These are phyloP conservation scores for Xylaria sp. DNA, from an alignment of 2,329 filamentous ascomycete species.

Conservation along the genomic window DNA sequence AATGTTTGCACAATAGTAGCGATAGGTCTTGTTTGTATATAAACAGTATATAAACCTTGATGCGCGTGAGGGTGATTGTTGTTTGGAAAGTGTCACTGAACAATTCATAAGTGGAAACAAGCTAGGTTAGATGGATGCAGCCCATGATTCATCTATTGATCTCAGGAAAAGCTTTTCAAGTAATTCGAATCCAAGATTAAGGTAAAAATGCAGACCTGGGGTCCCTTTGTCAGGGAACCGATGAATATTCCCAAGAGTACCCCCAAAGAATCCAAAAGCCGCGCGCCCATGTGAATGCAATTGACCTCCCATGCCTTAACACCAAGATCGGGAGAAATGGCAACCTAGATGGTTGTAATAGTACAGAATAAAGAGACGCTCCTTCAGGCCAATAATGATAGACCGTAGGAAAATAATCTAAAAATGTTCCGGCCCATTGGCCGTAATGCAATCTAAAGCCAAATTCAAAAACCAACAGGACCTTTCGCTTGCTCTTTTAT, in stretches of 20 bases:
- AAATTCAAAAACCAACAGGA: neutral
- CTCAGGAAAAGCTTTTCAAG: no score
- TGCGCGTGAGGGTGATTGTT: neutral
- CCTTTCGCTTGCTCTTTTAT: slow-evolving; percentile 25
- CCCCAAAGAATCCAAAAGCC: neutral
- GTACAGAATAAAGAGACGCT: slow-evolving; percentile 7
- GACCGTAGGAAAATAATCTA: neutral
- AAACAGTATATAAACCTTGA: neutral
- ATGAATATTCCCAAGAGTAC: slow-evolving; percentile 8
- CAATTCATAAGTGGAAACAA: neutral
- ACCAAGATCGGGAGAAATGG: neutral
- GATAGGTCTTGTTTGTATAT: neutral
- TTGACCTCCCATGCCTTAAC: neutral
- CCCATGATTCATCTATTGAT: neutral
- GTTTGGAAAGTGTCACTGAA: neutral
- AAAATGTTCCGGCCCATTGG: neutral
- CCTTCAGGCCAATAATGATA: slow-evolving; percentile 3
- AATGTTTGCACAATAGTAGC: neutral
- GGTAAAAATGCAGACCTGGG: slow-evolving; percentile 5
- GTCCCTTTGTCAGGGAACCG: neutral
- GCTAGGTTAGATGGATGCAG: neutral
- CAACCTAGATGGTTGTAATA: neutral
- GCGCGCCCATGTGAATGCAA: slow-evolving; percentile 13
- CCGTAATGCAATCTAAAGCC: slow-evolving; percentile 11
- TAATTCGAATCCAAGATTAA: neutral